Evolutionary conservation across 1,284 basidiomycete species (phyloP), one percentile per base, ranked within the genome.

Genomic region (Rugosomyces carneus): DNA sequence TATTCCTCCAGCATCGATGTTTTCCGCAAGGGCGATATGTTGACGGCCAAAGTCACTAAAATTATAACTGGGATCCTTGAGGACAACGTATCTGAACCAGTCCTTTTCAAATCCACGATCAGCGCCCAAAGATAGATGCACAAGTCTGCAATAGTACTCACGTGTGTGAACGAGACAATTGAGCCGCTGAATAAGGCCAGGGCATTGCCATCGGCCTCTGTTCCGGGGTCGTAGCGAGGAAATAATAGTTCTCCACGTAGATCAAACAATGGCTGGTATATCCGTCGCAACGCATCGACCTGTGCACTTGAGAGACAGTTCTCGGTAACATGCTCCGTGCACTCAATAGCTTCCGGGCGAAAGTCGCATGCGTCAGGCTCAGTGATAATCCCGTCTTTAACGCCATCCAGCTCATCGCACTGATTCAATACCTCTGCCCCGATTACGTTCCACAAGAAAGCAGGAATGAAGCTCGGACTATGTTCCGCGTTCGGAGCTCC

Each of bases 141-240:
- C n/a, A 26, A 26, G 27, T n/a, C 13, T n/a, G 13, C 8, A n/a
- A 5, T 13, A 35, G 24, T 34, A 40, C 47, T 18, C 15, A 49
- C 42, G 36, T 21, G 18, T 2, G 20, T 31, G 15, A 19, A 36
- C 0, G 37, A 20, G 15, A 16, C 26, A 21, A 37, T 37, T 15
- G 9, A 21, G 10, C 29, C 36, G 15, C 29, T 2, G 18, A 42
- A 18, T 16, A 37, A 24, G 15, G 11, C 35, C 23, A 10, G 36
- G 2, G 37, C 27, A 21, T 44, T 42, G 3, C 19, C 21, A 37
- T 52, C 39, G 1, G 44, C 44, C n/a, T 49, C 40, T 6, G 44
- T 36, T n/a, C 48, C 48, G 21, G 51, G 51, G 27, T 49, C 47
- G 26, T 38, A 44, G 21, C 51, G 51, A 38, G 51, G 51, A n/a